Evolutionary conservation across 257 asterid genomes (phyloP), one percentile per base, ranked within the genome.

Genomic region (Verbascum thapsus): DNA sequence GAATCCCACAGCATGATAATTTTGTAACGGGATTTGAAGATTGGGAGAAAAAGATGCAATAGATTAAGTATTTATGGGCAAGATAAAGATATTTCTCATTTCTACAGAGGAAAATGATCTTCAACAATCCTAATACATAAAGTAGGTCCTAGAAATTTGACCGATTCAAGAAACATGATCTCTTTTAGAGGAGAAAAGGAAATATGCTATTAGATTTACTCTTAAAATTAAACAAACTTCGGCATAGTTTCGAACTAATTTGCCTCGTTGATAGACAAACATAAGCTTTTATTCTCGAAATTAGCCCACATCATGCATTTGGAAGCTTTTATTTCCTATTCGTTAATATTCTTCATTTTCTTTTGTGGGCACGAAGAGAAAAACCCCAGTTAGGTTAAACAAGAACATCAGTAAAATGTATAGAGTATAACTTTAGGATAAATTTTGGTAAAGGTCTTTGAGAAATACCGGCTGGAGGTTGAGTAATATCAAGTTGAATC

Each of bases 401-500:
- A n/a, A n/a, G n/a, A n/a, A n/a, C n/a, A n/a, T n/a, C n/a, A n/a
- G n/a, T n/a, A n/a, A n/a, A n/a, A n/a, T n/a, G n/a, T n/a, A n/a
- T n/a, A n/a, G n/a, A n/a, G n/a, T n/a, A n/a, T n/a, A n/a, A n/a
- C n/a, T n/a, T 50, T 42, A 57, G 51, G 73, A 11, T 22, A 43
- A 26, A 48, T 43, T 17, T 44, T 32, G 63, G 18, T 55, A 61
- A 7, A 49, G 65, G 67, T 62, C 18, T 17, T 11, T 47, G 54
- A 55, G 57, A 40, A 68, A 68, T 87, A 92, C 99, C 97, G 66
- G 72, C 61, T 16, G 78, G 51, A 62, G 83, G 82, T 78, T 92
- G 96, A 62, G 80, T 87, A 38, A 89, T 89, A 8, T 89, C 96
- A 12, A 92, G 89, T 76, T 92, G 99, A 73, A 92, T 83, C 85